Evolutionary conservation across 768 basidiomycete genomes (phyloP).

Genomic region (Russula lepida): DNA sequence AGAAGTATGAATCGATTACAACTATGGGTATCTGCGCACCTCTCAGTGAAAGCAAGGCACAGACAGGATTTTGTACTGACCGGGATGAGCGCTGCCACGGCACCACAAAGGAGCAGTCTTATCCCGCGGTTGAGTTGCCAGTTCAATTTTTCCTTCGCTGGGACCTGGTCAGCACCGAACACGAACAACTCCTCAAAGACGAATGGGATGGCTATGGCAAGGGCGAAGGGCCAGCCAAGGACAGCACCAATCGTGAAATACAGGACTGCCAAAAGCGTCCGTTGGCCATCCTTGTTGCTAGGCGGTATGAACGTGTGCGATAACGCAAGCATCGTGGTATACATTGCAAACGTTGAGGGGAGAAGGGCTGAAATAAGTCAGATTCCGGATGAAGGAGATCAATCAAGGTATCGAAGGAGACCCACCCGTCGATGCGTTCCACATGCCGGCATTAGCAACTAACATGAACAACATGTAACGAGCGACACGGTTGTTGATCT

Average conservation of each 20-base stretch:
- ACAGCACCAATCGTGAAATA: conserved; percentile 76
- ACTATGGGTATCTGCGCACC: conserved; percentile 70
- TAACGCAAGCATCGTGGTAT: conserved; percentile 70
- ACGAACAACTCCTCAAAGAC: conserved; percentile 85
- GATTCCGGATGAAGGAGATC: not conserved
- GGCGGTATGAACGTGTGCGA: conserved; percentile 58
- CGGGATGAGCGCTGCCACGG: conserved; percentile 51
- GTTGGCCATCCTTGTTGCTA: conserved; percentile 40
- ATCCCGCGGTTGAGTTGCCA: conserved; percentile 62
- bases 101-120: conserved; percentile 45
- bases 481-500: conserved; percentile 81
- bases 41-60: not conserved
- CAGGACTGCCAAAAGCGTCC: conserved; percentile 58
- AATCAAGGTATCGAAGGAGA: not conserved
- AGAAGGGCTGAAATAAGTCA: conserved; percentile 60
- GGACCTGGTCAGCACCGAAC: conserved; percentile 56
- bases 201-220: conserved; percentile 81
- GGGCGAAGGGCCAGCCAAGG: conserved; percentile 95
- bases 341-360: conserved; percentile 94
- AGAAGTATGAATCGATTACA: conserved; percentile 76
- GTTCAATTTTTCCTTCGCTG: conserved; percentile 32
- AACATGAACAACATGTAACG: conserved; percentile 90
- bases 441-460: conserved; percentile 87
- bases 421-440: conserved; percentile 79
- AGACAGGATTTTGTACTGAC: conserved; percentile 35